A percentile compares a stretch with the other conserved stretches of the same genome.
Conservation (phyloP, 83 land plant genomes). For the Picea abies region DNA sequence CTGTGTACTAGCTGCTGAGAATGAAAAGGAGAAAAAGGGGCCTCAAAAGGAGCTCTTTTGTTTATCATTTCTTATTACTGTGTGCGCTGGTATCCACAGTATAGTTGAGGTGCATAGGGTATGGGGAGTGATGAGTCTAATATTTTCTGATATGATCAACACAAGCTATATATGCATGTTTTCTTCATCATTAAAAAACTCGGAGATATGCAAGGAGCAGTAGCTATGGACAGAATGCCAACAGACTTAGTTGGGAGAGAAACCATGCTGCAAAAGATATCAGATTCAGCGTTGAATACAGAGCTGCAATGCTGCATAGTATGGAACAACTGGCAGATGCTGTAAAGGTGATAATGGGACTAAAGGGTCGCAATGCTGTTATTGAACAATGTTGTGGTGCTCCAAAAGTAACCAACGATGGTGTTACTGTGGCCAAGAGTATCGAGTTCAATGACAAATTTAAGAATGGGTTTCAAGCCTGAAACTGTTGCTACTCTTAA, state of each 20-base stretch:
- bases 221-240: no score
- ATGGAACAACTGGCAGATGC: no score
- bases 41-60: constrained; percentile 17
- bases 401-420: constrained; percentile 1
- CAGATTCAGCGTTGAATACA: no score
- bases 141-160: constrained; percentile 42
- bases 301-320: no score
- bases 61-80: constrained; percentile 59
- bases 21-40: constrained; percentile 59
- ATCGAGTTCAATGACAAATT: neutral
- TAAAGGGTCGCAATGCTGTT: neutral
- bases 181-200: constrained; percentile 37
- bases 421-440: neutral
- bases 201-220: no score
- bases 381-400: neutral
- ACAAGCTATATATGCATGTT: constrained; percentile 68
- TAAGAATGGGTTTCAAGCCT: no score
- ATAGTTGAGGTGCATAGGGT: constrained; percentile 49
- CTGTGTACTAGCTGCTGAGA: constrained; percentile 24
- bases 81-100: constrained; percentile 59
- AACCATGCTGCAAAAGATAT: no score
- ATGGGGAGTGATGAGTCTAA: constrained; percentile 51
- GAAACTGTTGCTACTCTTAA: no score
- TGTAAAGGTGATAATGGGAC: no score
- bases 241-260: no score